Base-by-base conservation (phyloP, 2,329 filamentous ascomycete genomes). In the Alternaria atra region DNA sequence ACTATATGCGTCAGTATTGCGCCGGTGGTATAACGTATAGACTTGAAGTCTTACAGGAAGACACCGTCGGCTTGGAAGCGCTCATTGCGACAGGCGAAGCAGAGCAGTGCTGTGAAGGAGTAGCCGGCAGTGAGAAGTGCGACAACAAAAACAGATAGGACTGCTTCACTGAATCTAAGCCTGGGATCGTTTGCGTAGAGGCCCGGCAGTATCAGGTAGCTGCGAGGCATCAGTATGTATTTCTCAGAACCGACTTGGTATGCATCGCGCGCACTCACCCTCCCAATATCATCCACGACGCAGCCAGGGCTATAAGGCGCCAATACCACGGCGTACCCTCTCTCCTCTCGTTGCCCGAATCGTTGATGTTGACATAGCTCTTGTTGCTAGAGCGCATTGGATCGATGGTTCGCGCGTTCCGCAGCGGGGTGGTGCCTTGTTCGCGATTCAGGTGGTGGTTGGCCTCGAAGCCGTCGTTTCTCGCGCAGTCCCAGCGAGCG, bases 131-230 rank as follows among this genome's bases (percentile, higher is more conserved):
- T 79, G 7, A 85, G 74, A 17, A 85, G 73, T 5, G 81, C 79
- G 65, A 83, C 77, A 25, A 83, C 79, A 58, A 84, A 80, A 51
- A 83, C 81, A 4, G 77, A 78, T 6, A 84, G 66, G 5, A 78
- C 78, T 1, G 74, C 73, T 48, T 76, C 72, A 57, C 75, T 78
- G 55, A 83, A 75, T 52, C 77, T 77, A 27, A 84, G 73, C 35
- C 80, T 61, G 9, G 73, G 51, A 15, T 79, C 66, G 25, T 72
- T 74, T 51, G 81, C 79, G 69, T 82, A 85, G 54, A 83, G 80
- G 27, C 79, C 77, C 6, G 83, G 82, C 20, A 85, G 76, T 55
- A 84, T 81, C 34, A 85, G 77, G 69, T 81, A 85, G 52, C 82
- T 83, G 54, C 39, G 59, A 25, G 37, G 52, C 32, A 60, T 72